These are phyloP conservation scores for Podospora anserina DNA, from an alignment of 495 filamentous ascomycete genomes.

Conservation along the genomic window DNA sequence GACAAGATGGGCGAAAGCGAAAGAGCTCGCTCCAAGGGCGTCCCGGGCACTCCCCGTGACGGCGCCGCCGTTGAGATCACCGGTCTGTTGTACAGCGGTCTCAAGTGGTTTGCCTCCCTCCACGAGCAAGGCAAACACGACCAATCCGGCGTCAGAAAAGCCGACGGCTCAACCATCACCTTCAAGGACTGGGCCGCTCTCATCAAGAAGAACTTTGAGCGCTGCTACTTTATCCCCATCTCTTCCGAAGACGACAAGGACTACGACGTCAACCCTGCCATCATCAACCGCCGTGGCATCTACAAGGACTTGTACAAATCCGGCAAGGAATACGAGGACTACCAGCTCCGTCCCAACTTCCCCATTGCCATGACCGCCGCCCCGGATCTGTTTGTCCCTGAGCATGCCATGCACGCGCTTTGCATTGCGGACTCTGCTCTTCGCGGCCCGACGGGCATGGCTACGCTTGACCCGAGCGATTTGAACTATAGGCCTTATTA, in stretches of 20 bases:
- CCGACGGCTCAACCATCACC: conserved; percentile 58
- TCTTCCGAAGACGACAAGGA: conserved; percentile 62
- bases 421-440: conserved; percentile 73
- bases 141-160: conserved; percentile 64
- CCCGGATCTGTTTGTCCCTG: conserved; percentile 76
- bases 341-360: conserved; percentile 92
- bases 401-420: conserved; percentile 73
- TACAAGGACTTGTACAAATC: conserved; percentile 95
- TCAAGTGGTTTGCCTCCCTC: conserved; percentile 73
- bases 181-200: conserved; percentile 77
- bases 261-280: conserved; percentile 73
- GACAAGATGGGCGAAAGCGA: conserved; percentile 99
- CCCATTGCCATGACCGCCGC: conserved; percentile 94
- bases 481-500: conserved; percentile 92
- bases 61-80: conserved; percentile 94
- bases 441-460: conserved; percentile 87
- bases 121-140: conserved; percentile 63
- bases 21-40: conserved; percentile 83
- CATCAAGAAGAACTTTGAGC: conserved; percentile 85
- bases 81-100: conserved; percentile 82
- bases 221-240: conserved; percentile 79
- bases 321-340: conserved; percentile 94
- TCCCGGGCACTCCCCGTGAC: conserved; percentile 94
- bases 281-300: conserved; percentile 87
- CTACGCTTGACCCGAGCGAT: conserved; percentile 88